phyloP scores from a whole-genome alignment of 2,329 filamentous ascomycete genomes.

The Ophiostoma ulmi region DNA sequence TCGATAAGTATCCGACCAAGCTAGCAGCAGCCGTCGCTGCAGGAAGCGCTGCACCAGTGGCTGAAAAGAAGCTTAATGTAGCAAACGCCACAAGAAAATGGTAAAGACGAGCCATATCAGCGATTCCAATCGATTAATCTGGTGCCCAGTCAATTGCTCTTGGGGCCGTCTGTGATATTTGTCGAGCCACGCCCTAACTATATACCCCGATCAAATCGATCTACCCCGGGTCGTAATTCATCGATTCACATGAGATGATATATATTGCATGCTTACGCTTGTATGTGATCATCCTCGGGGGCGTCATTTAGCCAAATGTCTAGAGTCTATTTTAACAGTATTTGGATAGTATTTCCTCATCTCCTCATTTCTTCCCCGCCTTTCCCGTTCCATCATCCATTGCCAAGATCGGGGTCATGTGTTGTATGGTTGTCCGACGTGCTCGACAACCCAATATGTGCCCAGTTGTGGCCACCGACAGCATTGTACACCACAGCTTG shows the following conservation, averaged over 20 bases:
- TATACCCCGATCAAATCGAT: neutral
- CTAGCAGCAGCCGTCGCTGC: constrained; percentile 29
- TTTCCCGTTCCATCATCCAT: neutral
- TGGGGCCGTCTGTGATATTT: neutral
- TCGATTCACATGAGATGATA: neutral
- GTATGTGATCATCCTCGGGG: neutral
- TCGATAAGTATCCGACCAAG: constrained; percentile 48
- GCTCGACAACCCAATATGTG: constrained; percentile 35
- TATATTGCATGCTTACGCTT: neutral
- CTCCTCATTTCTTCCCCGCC: constrained; percentile 18
- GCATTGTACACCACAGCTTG: constrained; percentile 31
- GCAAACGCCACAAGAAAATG: constrained; percentile 1
- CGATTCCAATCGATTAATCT: neutral
- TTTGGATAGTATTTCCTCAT: constrained; percentile 8
- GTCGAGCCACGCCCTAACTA: neutral
- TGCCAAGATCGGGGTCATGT: constrained; percentile 37
- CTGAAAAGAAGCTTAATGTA: neutral
- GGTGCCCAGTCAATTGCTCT: neutral
- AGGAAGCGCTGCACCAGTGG: constrained; percentile 29
- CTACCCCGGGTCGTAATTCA: neutral
- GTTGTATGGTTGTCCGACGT: constrained; percentile 39
- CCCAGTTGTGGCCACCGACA: constrained; percentile 26
- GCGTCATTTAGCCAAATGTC: constrained; percentile 7
- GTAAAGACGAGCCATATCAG: neutral
- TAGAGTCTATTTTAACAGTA: neutral